Evolutionary conservation across 1,284 basidiomycete species (phyloP).

Genomic region (Ustilago tritici): DNA sequence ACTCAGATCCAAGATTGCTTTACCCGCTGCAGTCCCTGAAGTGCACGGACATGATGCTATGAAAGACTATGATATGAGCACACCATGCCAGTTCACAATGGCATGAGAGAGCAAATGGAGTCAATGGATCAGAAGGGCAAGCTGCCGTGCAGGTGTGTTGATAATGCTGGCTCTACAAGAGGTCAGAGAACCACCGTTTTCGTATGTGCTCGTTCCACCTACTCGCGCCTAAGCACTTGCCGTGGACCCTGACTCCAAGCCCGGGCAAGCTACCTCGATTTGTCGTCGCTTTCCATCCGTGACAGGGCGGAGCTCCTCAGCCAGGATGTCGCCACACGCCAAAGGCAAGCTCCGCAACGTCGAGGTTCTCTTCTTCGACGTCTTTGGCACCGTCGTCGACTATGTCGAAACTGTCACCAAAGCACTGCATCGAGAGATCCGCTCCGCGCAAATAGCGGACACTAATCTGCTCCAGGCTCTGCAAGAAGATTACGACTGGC

Average conservation of each 20-base stretch:
- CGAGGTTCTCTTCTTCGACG: slow-evolving; percentile 34
- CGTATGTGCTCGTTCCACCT: background rate
- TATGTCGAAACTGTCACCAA: slow-evolving; percentile 33
- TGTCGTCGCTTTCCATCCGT: background rate
- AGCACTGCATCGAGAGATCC: slow-evolving; percentile 23
- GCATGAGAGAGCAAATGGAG: background rate
- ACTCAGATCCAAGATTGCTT: slow-evolving; percentile 1
- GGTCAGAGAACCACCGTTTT: background rate
- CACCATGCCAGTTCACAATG: background rate
- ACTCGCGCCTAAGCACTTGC: background rate
- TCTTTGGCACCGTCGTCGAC: slow-evolving; percentile 49
- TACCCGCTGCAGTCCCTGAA: background rate
- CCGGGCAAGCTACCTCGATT: background rate
- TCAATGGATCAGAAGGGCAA: too few species aligned
- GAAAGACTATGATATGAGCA: background rate
- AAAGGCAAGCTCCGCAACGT: slow-evolving; percentile 12
- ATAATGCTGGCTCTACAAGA: background rate
- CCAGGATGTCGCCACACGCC: slow-evolving; percentile 3
- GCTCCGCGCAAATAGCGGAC: slow-evolving; percentile 5
- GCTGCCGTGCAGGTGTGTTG: too few species aligned
- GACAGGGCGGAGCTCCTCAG: too few species aligned
- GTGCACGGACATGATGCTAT: background rate
- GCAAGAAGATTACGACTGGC: slow-evolving; percentile 36
- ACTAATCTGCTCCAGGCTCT: background rate
- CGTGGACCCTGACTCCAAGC: slow-evolving; percentile 3